A percentile compares a stretch with the other conserved stretches of the same genome.
phyloP scores from a whole-genome alignment of 257 asterid genomes.

The Jaltomata sinuosa region DNA sequence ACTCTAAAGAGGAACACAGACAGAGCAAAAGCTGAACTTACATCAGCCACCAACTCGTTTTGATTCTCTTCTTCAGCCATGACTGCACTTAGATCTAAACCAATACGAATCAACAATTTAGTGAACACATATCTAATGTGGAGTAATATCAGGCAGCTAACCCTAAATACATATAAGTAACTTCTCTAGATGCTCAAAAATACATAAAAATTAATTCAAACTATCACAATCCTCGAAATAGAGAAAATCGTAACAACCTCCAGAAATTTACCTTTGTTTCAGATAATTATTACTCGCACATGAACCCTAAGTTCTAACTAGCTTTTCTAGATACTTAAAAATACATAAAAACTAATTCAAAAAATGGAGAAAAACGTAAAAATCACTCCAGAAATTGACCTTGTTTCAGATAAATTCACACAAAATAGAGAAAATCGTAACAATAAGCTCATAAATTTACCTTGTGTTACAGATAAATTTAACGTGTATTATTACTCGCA shows the following conservation, averaged over 20 bases:
- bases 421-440: no score
- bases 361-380: not conserved
- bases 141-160: not conserved
- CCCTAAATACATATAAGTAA: not conserved
- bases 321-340: no score
- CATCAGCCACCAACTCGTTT: conserved; percentile 36
- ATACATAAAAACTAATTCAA: no score
- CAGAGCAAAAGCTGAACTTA: conserved; percentile 13
- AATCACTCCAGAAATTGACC: not conserved
- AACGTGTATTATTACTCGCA: no score
- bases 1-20: not conserved
- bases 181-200: not conserved
- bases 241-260: not conserved
- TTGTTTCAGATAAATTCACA: not conserved
- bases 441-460: no score
- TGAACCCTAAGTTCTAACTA: no score
- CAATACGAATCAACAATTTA: not conserved
- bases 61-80: conserved; percentile 64
- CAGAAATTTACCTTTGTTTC: not conserved
- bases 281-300: no score
- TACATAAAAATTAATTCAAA: not conserved
- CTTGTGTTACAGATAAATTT: no score
- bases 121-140: not conserved
- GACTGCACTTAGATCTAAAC: conserved; percentile 3
- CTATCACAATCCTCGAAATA: not conserved